phyloP scores from a whole-genome alignment of 805 yeast species.

The Brettanomyces sp. region DNA sequence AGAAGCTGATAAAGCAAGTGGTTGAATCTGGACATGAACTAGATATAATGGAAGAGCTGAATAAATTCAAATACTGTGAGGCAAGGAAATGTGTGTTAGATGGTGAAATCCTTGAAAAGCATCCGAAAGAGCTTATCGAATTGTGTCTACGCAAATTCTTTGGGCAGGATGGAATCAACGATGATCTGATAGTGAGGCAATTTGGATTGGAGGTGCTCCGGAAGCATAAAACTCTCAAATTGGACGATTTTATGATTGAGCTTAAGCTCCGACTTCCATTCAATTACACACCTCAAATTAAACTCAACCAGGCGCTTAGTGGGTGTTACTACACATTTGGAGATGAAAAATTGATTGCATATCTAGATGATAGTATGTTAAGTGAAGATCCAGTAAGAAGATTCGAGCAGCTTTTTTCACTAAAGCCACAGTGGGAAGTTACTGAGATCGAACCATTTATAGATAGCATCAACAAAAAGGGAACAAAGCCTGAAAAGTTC shows the following conservation, averaged over 20 bases:
- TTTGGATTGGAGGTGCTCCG: conserved; percentile 10
- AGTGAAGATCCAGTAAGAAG: conserved; percentile 40
- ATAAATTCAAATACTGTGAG: neutral
- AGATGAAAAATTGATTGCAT: conserved; percentile 34
- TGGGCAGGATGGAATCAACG: conserved; percentile 2
- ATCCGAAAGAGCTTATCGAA: neutral
- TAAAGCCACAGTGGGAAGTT: conserved; percentile 53
- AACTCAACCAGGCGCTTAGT: conserved; percentile 39
- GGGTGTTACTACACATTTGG: conserved; percentile 24
- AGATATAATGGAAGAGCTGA: conserved; percentile 5
- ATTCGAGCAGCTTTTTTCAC: conserved; percentile 40
- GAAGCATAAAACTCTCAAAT: conserved; percentile 4
- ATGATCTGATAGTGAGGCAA: conserved; percentile 3
- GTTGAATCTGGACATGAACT: conserved; percentile 1
- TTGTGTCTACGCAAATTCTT: conserved; percentile 1
- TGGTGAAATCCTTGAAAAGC: neutral
- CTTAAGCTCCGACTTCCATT: conserved; percentile 61
- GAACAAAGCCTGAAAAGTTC: conserved; percentile 46
- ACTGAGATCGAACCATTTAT: conserved; percentile 57
- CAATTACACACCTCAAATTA: conserved; percentile 38
- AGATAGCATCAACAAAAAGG: conserved; percentile 45
- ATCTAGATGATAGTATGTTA: conserved; percentile 39
- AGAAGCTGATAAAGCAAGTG: neutral
- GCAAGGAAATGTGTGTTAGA: neutral
- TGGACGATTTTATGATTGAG: conserved; percentile 50